Base-by-base conservation (phyloP, 441 rosid genomes). In the Aquilaria agallochum region DNA sequence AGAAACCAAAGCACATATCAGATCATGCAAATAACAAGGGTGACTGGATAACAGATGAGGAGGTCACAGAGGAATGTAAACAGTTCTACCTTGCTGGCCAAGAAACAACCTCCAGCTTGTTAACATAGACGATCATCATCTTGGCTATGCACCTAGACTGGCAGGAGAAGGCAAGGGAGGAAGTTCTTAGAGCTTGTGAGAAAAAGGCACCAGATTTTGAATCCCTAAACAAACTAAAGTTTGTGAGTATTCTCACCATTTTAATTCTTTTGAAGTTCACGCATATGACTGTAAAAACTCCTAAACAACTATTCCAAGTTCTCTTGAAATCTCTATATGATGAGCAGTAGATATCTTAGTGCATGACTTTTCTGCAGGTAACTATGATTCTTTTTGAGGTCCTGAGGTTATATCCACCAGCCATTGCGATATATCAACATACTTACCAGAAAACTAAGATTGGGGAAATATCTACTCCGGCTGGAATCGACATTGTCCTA, bases 121-220 rank as follows among this genome's bases (percentile, higher is more conserved):
- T 78, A 55, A 78, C 83, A 45, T 78, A 80, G 85, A 68, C 78
- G 0, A 68, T 71, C 40, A 56, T 79, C 40, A 72, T 81, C 56
- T 55, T 79, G 46, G 75, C 85, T n/a, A 58, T 81, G 82, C 87
- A 84, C 66, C 83, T 76, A 3, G 76, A 76, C 32, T 81, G 87
- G 87, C 87, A 81, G 69, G 78, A 80, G 30, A 77, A 66, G 70
- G 85, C 87, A 30, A 77, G 82, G 49, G 74, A 74, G 33, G 83
- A 80, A 71, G 80, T 82, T 55, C 33, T 67, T 20, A 69, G 40
- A 55, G 76, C 62, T 51, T 79, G 77, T 50, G 64, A 73, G 31
- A 65, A 72, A 46, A 69, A 60, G 2, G 64, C 69, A 61, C 76
- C 74, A 1, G 62, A 78, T 65, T 74, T 53, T 5, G 79, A 76